phyloP scores from a whole-genome alignment of 805 yeast species.

The Ogataea parapolymorpha region DNA sequence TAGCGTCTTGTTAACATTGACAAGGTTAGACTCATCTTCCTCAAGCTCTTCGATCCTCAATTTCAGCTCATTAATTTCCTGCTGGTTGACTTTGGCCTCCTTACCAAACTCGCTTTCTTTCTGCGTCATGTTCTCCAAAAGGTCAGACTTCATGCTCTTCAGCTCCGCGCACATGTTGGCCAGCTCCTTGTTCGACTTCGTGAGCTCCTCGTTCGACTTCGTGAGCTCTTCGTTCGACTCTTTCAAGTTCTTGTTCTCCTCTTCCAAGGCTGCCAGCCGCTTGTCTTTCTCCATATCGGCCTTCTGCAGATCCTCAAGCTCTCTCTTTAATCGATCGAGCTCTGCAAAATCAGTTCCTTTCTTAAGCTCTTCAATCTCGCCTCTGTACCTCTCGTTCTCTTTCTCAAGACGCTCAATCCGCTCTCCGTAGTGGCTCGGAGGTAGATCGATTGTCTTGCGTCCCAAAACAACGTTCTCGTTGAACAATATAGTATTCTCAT shows the following conservation, averaged over 20 bases:
- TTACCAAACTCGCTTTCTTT: conserved; percentile 56
- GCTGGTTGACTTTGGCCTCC: conserved; percentile 49
- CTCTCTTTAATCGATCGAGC: conserved; percentile 12
- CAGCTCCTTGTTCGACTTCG: conserved; percentile 13
- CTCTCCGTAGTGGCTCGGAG: conserved; percentile 30
- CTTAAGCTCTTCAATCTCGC: conserved; percentile 16
- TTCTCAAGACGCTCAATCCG: conserved; percentile 21
- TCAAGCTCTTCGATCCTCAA: conserved; percentile 48
- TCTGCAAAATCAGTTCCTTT: conserved; percentile 14
- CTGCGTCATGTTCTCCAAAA: conserved; percentile 64
- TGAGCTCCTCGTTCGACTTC: conserved; percentile 9
- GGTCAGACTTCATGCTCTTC: conserved; percentile 52
- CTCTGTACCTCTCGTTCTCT: conserved; percentile 22
- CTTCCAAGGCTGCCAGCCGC: conserved; percentile 12
- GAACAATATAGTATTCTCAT: conserved; percentile 19
- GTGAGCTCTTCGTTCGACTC: conserved; percentile 9
- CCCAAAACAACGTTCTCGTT: conserved; percentile 20
- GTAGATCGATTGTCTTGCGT: conserved; percentile 25
- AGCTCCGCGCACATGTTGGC: conserved; percentile 24
- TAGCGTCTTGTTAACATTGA: conserved; percentile 41
- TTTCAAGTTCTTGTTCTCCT: conserved; percentile 5
- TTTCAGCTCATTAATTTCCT: conserved; percentile 48
- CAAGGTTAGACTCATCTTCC: conserved; percentile 40
- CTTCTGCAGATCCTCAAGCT: conserved; percentile 16
- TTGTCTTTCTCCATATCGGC: conserved; percentile 16